A percentile compares a stretch with the other conserved stretches of the same genome.
These are phyloP conservation scores for Metarhizium brunneum DNA, from an alignment of 2,329 filamentous ascomycete species.

Conservation along the genomic window DNA sequence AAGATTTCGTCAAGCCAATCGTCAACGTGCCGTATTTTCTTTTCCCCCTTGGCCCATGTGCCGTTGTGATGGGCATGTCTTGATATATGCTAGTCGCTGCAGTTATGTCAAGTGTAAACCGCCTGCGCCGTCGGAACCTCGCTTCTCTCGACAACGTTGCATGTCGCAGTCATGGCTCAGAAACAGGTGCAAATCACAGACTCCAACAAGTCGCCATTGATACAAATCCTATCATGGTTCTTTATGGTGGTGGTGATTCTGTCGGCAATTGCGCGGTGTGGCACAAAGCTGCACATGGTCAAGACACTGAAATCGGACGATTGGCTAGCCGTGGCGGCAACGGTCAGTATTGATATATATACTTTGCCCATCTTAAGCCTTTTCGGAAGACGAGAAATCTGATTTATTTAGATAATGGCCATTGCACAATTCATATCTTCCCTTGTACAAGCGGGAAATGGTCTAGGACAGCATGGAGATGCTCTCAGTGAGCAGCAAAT, in stretches of 20 bases:
- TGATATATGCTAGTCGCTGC: background rate
- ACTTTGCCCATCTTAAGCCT: background rate
- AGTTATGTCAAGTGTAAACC: background rate
- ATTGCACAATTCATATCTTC: constrained; percentile 8
- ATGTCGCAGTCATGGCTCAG: background rate
- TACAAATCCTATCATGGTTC: constrained; percentile 20
- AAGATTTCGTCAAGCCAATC: too few species aligned
- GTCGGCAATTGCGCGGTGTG: constrained; percentile 14
- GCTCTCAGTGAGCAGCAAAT: background rate
- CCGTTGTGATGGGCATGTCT: background rate
- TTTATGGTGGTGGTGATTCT: constrained; percentile 19
- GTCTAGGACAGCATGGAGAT: background rate
- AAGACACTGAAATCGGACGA: constrained; percentile 18
- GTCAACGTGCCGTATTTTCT: too few species aligned
- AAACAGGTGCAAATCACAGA: constrained; percentile 16
- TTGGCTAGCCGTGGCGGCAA: constrained; percentile 14
- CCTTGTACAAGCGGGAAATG: background rate
- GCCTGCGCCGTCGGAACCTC: background rate
- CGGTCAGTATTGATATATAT: constrained; percentile 11
- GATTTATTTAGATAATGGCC: constrained; percentile 10
- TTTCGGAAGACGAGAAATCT: background rate
- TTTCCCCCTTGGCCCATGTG: too few species aligned
- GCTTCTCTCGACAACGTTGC: background rate
- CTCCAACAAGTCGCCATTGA: constrained; percentile 19
- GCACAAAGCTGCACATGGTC: constrained; percentile 20